These are phyloP conservation scores for Phytophthora sp. DNA, from an alignment of 352 stramenopile genomes.

Conservation along the genomic window DNA sequence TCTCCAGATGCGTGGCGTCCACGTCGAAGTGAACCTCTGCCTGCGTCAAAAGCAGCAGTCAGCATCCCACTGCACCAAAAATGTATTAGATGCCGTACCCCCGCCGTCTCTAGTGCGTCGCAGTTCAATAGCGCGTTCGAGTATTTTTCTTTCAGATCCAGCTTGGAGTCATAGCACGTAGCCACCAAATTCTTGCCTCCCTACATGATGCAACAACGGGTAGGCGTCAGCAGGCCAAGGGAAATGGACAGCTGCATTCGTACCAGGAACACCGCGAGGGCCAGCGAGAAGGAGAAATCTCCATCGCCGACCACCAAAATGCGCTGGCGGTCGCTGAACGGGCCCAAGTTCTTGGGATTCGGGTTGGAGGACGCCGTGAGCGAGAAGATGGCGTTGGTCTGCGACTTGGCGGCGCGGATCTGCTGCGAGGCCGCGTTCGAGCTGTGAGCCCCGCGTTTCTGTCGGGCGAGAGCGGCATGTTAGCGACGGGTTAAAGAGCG, in stretches of 20 bases:
- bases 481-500: no score
- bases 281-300: conserved; percentile 84
- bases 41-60: conserved; percentile 24
- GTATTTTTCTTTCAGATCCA: conserved; percentile 79
- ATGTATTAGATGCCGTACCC: conserved; percentile 29
- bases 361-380: conserved; percentile 78
- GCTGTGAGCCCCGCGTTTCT: conserved; percentile 26
- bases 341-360: conserved; percentile 82
- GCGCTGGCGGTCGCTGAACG: conserved; percentile 74
- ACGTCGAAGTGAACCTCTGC: conserved; percentile 69
- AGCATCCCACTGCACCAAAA: neutral
- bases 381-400: conserved; percentile 74
- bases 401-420: conserved; percentile 52
- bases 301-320: conserved; percentile 88
- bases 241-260: no score
- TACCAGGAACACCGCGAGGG: conserved; percentile 77
- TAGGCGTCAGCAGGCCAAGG: no score
- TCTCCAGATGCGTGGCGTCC: conserved; percentile 70
- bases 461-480: neutral
- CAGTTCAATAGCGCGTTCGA: conserved; percentile 66
- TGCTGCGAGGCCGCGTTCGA: conserved; percentile 22
- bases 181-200: conserved; percentile 70
- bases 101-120: conserved; percentile 73
- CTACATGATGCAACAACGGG: no score
- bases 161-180: conserved; percentile 79